phyloP scores from a whole-genome alignment of 2,329 filamentous ascomycete genomes.

The Chrysoporthe puriensis region DNA sequence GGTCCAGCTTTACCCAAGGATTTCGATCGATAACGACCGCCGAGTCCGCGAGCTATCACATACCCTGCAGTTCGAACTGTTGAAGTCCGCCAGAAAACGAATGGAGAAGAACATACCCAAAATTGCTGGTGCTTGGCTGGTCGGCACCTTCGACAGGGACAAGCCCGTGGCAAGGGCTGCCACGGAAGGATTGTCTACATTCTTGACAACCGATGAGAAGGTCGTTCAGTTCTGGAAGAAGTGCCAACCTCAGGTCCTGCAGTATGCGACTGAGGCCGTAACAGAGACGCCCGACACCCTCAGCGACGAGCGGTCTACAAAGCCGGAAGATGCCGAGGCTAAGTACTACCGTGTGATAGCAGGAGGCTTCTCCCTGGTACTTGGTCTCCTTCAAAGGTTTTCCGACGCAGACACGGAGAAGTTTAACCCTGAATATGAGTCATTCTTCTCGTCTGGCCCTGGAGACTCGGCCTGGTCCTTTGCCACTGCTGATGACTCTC shows the following conservation, averaged over 20 bases:
- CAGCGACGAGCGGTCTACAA: conserved; percentile 87
- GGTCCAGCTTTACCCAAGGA: conserved; percentile 85
- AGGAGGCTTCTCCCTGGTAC: conserved; percentile 58
- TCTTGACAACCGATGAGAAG: conserved; percentile 83
- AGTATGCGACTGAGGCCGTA: conserved; percentile 80
- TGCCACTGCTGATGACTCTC: conserved; percentile 63
- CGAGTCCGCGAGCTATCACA: conserved; percentile 89
- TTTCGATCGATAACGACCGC: conserved; percentile 86
- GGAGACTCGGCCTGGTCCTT: conserved; percentile 67
- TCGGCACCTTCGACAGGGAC: conserved; percentile 86
- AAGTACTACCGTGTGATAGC: conserved; percentile 80
- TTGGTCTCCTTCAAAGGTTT: conserved; percentile 56
- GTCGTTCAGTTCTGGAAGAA: conserved; percentile 74
- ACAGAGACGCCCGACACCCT: conserved; percentile 80
- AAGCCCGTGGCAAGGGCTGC: conserved; percentile 76
- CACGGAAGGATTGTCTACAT: conserved; percentile 71
- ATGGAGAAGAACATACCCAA: conserved; percentile 79
- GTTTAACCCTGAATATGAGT: conserved; percentile 64
- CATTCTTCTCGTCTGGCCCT: conserved; percentile 60
- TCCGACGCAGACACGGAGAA: conserved; percentile 59
- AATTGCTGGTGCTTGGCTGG: conserved; percentile 87
- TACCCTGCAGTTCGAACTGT: conserved; percentile 65
- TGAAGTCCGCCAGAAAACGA: conserved; percentile 73
- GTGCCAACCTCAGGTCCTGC: conserved; percentile 79
- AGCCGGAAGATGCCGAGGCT: conserved; percentile 78